phyloP scores from a whole-genome alignment of 768 basidiomycete genomes.

The Roridomyces roridus region DNA sequence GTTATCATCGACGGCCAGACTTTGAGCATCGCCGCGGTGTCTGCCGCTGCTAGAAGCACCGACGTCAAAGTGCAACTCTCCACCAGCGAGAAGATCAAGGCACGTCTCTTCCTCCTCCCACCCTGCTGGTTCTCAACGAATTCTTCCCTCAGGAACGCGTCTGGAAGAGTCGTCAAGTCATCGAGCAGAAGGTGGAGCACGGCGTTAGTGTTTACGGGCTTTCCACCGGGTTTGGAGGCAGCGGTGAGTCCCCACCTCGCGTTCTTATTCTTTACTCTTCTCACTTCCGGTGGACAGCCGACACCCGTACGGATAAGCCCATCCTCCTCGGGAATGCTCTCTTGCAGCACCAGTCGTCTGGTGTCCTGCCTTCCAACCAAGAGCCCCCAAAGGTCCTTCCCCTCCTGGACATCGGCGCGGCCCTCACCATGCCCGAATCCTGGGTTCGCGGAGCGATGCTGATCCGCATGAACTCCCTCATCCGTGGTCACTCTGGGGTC shows the following conservation, averaged over 20 bases:
- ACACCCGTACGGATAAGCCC: conserved; percentile 74
- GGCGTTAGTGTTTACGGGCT: conserved; percentile 84
- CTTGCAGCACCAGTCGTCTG: conserved; percentile 64
- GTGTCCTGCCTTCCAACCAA: conserved; percentile 60
- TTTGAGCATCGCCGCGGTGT: conserved; percentile 70
- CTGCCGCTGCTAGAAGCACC: conserved; percentile 65
- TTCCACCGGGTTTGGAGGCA: conserved; percentile 79
- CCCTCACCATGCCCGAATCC: conserved; percentile 76
- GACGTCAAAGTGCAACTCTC: conserved; percentile 46
- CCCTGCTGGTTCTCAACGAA: neutral
- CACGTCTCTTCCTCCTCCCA: neutral
- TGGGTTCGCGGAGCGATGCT: conserved; percentile 88
- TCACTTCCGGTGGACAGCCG: conserved; percentile 49
- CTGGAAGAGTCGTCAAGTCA: conserved; percentile 66
- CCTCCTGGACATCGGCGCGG: conserved; percentile 70
- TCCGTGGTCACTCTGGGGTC: conserved; percentile 73
- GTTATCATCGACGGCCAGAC: conserved; percentile 69
- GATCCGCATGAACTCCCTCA: conserved; percentile 82
- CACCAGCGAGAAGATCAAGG: conserved; percentile 9
- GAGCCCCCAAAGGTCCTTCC: conserved; percentile 58
- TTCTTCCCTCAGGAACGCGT: conserved; percentile 48
- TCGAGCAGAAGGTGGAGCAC: conserved; percentile 70
- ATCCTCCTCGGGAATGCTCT: conserved; percentile 68
- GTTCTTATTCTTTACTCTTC: conserved; percentile 7
- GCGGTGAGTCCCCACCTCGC: conserved; percentile 50